Evolutionary conservation across 2,329 filamentous ascomycete genomes (phyloP), one percentile per base, ranked within the genome.

Genomic region (Triangularia setosa): DNA sequence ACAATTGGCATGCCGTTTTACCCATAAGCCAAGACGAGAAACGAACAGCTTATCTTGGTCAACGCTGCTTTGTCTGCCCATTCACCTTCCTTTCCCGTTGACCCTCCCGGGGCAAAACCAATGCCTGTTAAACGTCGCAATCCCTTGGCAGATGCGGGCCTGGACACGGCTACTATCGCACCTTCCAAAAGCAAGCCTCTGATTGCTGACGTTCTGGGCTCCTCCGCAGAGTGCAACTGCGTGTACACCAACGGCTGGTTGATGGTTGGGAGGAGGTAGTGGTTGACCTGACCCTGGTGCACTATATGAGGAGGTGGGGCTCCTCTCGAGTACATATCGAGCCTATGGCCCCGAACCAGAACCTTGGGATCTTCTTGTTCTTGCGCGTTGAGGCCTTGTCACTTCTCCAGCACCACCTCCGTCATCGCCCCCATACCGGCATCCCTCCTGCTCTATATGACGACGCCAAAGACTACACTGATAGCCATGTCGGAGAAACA

Each of bases 71-170:
- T 21, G 55, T 11, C 53, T 14, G 28, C 6, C 35, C 30, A 52
- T 59, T n/a, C 57, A 59, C 57, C 57, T 59, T 59, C 57, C 57
- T 59, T 59, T 59, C 57, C 57, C 21, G 57, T 44, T 59, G 57
- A 8, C 35, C 28, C 57, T 25, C 57, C 30, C 33, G 4, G 23
- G 24, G 40, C 16, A 48, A 48, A 25, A 18, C 35, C 33, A 44
- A 11, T 48, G 33, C 57, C 35, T 59, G 21, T 59, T 28, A 28
- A 24, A 24, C 52, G 52, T 40, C 21, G 25, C 48, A 25, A 14
- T 27, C 35, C 35, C 58, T 48, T 60, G 58, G 58, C 58, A 28
- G 35, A 25, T 60, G 58, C 23, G 33, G 25, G n/a, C 25, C 23
- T 30, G 30, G 33, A 12, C 57, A 33, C 23, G 33, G 57, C 35